These are phyloP conservation scores for Cordyceps militaris DNA, from an alignment of 2,329 filamentous ascomycete species.

Conservation along the genomic window DNA sequence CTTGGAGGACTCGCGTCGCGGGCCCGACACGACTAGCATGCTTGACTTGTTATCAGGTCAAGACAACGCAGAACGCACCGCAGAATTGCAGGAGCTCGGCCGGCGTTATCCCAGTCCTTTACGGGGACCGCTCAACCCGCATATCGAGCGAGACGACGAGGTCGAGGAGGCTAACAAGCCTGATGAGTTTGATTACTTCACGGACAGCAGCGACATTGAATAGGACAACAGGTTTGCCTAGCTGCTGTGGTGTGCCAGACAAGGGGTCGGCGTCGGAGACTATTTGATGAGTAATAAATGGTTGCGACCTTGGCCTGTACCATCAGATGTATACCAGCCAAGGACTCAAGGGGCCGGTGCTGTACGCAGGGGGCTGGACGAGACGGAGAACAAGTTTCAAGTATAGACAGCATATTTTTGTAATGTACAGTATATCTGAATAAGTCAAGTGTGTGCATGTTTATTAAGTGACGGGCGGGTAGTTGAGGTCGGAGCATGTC, in stretches of 20 bases:
- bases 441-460: neutral
- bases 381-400: neutral
- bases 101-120: neutral
- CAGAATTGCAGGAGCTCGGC: neutral
- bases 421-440: slow-evolving; percentile 8
- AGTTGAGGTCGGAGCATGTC: too few species aligned
- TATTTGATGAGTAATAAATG: neutral
- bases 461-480: too few species aligned
- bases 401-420: slow-evolving; percentile 8
- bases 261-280: neutral
- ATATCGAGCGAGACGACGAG: slow-evolving; percentile 78
- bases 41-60: slow-evolving; percentile 37
- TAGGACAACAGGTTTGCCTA: neutral
- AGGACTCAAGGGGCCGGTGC: neutral
- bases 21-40: slow-evolving; percentile 25
- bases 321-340: slow-evolving; percentile 12
- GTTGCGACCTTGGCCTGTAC: slow-evolving; percentile 16
- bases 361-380: neutral
- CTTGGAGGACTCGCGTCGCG: slow-evolving; percentile 27
- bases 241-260: neutral
- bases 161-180: slow-evolving; percentile 66
- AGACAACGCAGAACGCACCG: slow-evolving; percentile 26
- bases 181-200: slow-evolving; percentile 71
- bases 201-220: slow-evolving; percentile 52
- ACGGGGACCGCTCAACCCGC: slow-evolving; percentile 21